Evolutionary conservation across 163 green algal species (phyloP), one percentile per base, ranked within the genome.

Genomic region (Chlamydomonas reinhardtii): DNA sequence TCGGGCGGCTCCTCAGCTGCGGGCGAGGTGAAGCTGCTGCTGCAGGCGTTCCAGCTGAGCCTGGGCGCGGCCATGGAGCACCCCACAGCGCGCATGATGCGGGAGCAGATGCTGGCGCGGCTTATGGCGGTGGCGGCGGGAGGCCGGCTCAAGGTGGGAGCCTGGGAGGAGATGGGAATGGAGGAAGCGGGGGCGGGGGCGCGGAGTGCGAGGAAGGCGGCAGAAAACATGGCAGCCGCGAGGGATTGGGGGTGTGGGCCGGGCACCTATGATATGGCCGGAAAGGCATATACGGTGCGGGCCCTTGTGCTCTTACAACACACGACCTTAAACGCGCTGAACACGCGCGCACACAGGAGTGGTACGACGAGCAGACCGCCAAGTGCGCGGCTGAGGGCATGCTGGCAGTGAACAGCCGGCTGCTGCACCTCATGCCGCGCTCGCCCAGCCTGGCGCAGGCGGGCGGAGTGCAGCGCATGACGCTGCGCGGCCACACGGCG

Each of bases 21-120:
- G 48, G 48, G 48, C 48, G 75, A 92, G 25, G 84, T 96, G 19
- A 97, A 96, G 91, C 91, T 98, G 68, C 82, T 98, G 73, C 93
- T 98, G 84, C 89, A 92, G 79, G 94, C 96, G 0, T 95, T 98
- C 76, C 95, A 98, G 91, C 95, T 98, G 90, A 95, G 91, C 31
- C 86, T 96, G n/a, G 92, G 86, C 24, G 93, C 90, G 76, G 94
- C 93, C 82, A 88, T 94, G 75, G 88, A 93, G 71, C 92, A 95
- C 84, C 92, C 92, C 39, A 86, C 85, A 19, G 76, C 91, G 25
- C 76, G 88, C 54, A 93, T 98, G 88, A 90, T 98, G 90, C 91
- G 90, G 14, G 85, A 93, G 35, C 95, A 97, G 91, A 95, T 98
- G 89, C 59, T 94, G 34, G 90, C 89, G 22, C 92, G 96, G 35